Percentiles rank a stretch among this genome's conserved stretches.
Conservation (phyloP, 2,329 filamentous ascomycete species). For the Chaetoscypha palmicola region DNA sequence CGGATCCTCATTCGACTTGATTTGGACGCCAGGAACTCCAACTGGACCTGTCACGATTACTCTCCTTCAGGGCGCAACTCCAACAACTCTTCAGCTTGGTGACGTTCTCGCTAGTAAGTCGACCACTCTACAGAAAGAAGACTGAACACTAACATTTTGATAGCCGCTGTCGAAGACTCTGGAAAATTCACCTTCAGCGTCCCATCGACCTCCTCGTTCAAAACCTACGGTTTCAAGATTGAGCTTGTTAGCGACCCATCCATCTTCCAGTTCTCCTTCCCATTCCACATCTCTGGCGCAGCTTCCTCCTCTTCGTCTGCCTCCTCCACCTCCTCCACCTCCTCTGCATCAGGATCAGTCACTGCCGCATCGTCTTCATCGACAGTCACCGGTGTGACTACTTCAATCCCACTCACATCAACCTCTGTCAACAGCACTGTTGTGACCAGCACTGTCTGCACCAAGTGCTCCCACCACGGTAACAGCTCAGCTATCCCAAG, state of each 20-base stretch:
- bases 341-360: conserved; percentile 5
- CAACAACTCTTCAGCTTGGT: conserved; percentile 37
- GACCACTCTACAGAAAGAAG: not conserved
- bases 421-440: conserved; percentile 3
- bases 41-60: conserved; percentile 44
- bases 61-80: conserved; percentile 46
- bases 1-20: conserved; percentile 43
- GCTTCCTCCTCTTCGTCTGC: conserved; percentile 8
- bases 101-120: conserved; percentile 45
- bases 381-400: not conserved
- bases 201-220: conserved; percentile 37
- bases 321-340: conserved; percentile 2
- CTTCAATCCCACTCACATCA: conserved; percentile 4
- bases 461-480: not conserved
- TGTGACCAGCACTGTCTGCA: conserved; percentile 2
- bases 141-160: conserved; percentile 12
- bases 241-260: conserved; percentile 40
- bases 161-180: conserved; percentile 42
- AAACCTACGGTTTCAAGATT: conserved; percentile 53
- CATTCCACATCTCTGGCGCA: conserved; percentile 38
- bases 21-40: conserved; percentile 37
- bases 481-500: conserved; percentile 4
- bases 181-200: conserved; percentile 46
- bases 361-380: conserved; percentile 4
- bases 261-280: conserved; percentile 56